Base-by-base conservation (phyloP, 495 filamentous ascomycete species). In the Aspergillus cristatus region DNA sequence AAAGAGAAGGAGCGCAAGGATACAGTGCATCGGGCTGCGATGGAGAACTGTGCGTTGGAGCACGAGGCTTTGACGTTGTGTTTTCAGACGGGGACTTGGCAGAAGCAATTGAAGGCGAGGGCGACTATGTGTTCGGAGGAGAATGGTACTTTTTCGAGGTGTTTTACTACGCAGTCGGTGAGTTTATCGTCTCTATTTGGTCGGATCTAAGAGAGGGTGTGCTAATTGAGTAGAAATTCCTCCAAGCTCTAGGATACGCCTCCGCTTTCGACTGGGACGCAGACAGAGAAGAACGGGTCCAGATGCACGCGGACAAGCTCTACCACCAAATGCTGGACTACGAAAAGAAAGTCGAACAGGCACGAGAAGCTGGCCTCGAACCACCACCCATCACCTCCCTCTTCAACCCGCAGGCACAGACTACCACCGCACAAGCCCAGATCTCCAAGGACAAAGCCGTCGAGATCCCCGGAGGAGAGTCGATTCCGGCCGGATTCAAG, bases 41-140 rank as follows among this genome's bases (percentile, higher is more conserved):
- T 94, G 46, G 93, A 97, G 65, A 98, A 96, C 57, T 98, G 91
- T 65, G 82, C 86, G 0, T 45, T 85, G 37, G 87, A 96, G 60
- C 82, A 94, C 58, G 62, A 79, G 47, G 78, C 72, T 16, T 72
- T 89, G 62, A 71, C 72, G 34, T 65, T 77, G 2, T 98, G 91
- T 65, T 93, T 85, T 63, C 64, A 70, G 38, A 67, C 62, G 29
- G 86, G 87, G 25, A 65, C 62, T 15, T 71, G 68, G 58, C 40
- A 46, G 42, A 58, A 66, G 36, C 60, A 57, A 34, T 35, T 66
- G 14, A 52, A 55, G 34, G 68, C 77, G 31, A 67, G 70, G 16
- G 54, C 82, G 60, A 86, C 75, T 3, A 69, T 93, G 75, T 97
- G 91, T 51, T 65, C 76, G 11, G 65, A 67, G 35, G 72, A 91